Conservation (phyloP, 192 early-diverging fungal genomes). For the Podila epigama region DNA sequence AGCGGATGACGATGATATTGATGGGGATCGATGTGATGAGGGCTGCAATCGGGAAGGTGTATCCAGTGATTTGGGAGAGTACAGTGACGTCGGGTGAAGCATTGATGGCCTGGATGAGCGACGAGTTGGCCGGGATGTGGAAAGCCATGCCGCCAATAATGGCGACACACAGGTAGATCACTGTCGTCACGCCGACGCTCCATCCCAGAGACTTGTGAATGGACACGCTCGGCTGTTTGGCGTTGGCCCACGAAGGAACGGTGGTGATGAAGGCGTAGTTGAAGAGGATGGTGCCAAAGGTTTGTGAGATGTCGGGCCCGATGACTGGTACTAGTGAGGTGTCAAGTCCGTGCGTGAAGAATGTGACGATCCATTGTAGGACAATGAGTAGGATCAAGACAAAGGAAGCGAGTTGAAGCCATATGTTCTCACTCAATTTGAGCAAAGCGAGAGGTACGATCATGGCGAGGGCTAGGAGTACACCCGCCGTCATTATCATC, state of each 20-base stretch:
- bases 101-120: slow-evolving; percentile 53
- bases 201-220: slow-evolving; percentile 66
- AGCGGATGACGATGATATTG: slow-evolving; percentile 71
- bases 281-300: slow-evolving; percentile 73
- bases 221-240: slow-evolving; percentile 64
- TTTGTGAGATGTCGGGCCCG: slow-evolving; percentile 56
- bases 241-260: slow-evolving; percentile 72
- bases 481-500: slow-evolving; percentile 68
- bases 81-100: slow-evolving; percentile 19
- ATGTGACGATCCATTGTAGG: slow-evolving; percentile 65
- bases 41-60: slow-evolving; percentile 62
- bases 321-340: slow-evolving; percentile 56
- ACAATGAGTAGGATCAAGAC: slow-evolving; percentile 59
- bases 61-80: slow-evolving; percentile 52
- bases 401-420: slow-evolving; percentile 70
- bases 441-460: slow-evolving; percentile 67
- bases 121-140: slow-evolving; percentile 45
- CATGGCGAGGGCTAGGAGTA: slow-evolving; percentile 57
- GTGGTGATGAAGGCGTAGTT: slow-evolving; percentile 77
- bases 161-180: slow-evolving; percentile 61
- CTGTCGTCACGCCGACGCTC: slow-evolving; percentile 57
- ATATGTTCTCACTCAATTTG: slow-evolving; percentile 73
- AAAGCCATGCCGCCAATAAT: slow-evolving; percentile 59
- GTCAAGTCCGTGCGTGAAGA: slow-evolving; percentile 58
- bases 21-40: slow-evolving; percentile 77